Conservation (phyloP, 1,284 basidiomycete genomes). For the Sporisorium graminicola region DNA sequence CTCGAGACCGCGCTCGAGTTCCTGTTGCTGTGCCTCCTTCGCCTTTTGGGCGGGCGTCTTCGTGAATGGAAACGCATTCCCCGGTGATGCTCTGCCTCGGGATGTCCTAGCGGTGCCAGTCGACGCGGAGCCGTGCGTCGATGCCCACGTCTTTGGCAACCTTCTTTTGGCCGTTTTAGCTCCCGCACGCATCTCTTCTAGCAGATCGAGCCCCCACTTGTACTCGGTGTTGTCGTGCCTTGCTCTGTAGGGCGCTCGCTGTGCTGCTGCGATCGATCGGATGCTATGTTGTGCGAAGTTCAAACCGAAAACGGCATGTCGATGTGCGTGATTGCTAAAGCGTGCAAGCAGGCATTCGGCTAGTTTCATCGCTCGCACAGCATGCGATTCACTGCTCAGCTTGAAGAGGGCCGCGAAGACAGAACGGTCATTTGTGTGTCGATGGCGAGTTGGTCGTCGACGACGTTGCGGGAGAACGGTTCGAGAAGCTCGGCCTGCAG, state of each 20-base stretch:
- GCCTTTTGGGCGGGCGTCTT: conserved; percentile 11
- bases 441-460: not conserved
- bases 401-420: not conserved
- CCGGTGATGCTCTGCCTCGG: not conserved
- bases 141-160: conserved; percentile 44
- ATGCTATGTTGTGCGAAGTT: conserved; percentile 3
- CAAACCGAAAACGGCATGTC: conserved; percentile 5
- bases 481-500: not conserved
- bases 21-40: conserved; percentile 17
- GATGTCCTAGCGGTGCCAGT: not conserved
- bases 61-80: not conserved
- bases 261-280: not conserved
- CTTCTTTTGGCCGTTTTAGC: not conserved
- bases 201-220: conserved; percentile 12
- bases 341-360: conserved; percentile 28
- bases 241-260: not conserved
- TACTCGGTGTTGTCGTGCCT: not conserved
- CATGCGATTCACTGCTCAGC: not conserved
- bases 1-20: conserved; percentile 29
- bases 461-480: not conserved
- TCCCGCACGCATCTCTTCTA: conserved; percentile 26
- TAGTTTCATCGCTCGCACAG: conserved; percentile 21
- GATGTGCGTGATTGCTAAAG: conserved; percentile 6
- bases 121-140: conserved; percentile 15
- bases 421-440: not conserved